Base-by-base conservation (phyloP, 1,284 basidiomycete genomes). In the Moesziomyces parantarcticus region DNA sequence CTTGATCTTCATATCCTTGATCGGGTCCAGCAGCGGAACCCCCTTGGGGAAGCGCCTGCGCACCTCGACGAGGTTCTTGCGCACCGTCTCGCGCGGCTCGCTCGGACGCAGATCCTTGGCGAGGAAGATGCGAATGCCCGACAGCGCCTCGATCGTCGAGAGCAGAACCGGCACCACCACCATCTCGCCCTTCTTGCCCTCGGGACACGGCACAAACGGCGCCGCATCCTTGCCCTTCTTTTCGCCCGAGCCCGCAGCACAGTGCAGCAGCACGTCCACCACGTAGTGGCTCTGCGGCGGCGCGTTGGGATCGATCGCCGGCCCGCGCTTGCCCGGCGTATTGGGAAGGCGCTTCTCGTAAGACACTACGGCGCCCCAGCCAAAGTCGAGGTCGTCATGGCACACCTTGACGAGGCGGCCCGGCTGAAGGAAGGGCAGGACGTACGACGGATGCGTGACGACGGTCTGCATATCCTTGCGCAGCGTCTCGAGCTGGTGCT, bases 1-100 rank as follows among this genome's bases (percentile, higher is more conserved):
- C 69, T 92, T 92, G 83, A 99, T 97, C 26, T 91, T 91, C 94
- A 99, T 96, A 84, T 98, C 94, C 78, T 93, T 88, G 54, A 98
- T 87, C 0, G 97, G 97, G 83, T 99, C 97, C 8, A 99, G 87
- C 7, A 96, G 86, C 0, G 92, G 87, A 47, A 98, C 89, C 1
- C 93, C 94, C n/a, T 79, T 73, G 47, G 93, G 92, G 86, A 96
- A 96, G 42, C 96, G 89, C 63, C 91, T 88, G 67, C 94, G 90
- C 18, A 98, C 92, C 85, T 99, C 96, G 49, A 90, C 84, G 18
- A 99, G 89, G 65, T 92, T 92, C 86, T 94, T 94, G 89, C 92
- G 95, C 2, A 90, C 89, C 7, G 91, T 92, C 70, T 94, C 91
- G 53, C 94, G 88, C 5, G 91, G 89, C 32, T 89, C 88, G 22